phyloP scores from a whole-genome alignment of 495 filamentous ascomycete genomes.

The Lasiosphaeria ovina region DNA sequence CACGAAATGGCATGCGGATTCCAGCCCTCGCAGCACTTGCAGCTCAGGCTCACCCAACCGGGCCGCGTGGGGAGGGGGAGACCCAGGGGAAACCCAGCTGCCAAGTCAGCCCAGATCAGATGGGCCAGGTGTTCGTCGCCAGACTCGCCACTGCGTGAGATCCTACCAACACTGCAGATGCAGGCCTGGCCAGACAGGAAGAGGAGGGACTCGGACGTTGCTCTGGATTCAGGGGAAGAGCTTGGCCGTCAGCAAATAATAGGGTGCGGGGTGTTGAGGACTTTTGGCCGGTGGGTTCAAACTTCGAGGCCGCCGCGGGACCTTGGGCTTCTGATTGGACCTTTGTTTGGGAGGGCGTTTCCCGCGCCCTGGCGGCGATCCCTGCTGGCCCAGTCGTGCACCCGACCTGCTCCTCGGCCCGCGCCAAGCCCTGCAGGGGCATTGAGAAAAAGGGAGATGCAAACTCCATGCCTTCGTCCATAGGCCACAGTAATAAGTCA shows the following conservation, averaged over 20 bases:
- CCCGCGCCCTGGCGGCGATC: neutral
- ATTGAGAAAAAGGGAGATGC: neutral
- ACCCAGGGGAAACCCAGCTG: neutral
- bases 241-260: constrained; percentile 20
- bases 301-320: constrained; percentile 3
- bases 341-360: constrained; percentile 6
- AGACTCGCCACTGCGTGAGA: constrained; percentile 4
- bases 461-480: neutral
- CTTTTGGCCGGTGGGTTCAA: constrained; percentile 22
- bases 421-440: neutral
- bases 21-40: neutral
- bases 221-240: constrained; percentile 8
- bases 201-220: neutral
- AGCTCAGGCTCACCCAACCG: neutral
- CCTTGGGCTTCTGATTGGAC: constrained; percentile 8
- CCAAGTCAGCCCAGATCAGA: neutral
- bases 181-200: constrained; percentile 14
- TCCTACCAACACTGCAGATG: constrained; percentile 18
- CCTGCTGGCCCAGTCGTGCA: neutral
- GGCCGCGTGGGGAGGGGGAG: neutral
- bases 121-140: neutral
- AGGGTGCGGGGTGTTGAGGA: constrained; percentile 15
- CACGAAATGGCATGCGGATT: neutral
- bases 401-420: neutral
- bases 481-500: neutral